Evolutionary conservation across 78 protist genomes (phyloP), one percentile per base, ranked within the genome.

Genomic region (Tieghemostelium lacteum): DNA sequence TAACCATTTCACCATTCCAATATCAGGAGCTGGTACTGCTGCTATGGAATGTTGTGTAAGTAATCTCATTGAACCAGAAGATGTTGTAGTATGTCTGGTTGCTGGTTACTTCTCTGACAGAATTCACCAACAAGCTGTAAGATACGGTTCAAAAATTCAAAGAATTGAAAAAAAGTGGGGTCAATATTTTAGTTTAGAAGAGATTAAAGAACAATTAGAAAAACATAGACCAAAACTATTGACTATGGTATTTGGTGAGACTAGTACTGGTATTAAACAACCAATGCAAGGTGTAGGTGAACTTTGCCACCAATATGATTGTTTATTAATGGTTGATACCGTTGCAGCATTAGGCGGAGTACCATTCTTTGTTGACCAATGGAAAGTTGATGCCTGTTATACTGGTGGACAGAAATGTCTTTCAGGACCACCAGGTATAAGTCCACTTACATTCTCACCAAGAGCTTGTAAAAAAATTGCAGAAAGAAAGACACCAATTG

Each of bases 321-420:
- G 85, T 39, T 57, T 93, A 40, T 69, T 93, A 50, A 64, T 93
- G 63, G 87, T 76, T 17, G 96, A 93, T 64, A 33, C 80, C 49
- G 96, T 93, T 29, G 85, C 92, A 5, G 85, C 96, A 12, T 61
- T 93, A 57, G 88, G 88, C 20, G 96, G 96, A 78, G 96, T 87
- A 1, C 93, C 93, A 42, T 69, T 93, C 65, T 86, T 31, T 61
- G 45, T 63, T 1, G 96, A 93, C 77, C 57, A 86, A 6, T 93
- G 96, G 96, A 87, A 80, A 7, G 71, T 93, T 12, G 96, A 93
- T 45, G 93, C 87, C 1, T 71, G 85, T 54, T 93, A 93, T 52
- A 63, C 92, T 2, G 96, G 96, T 50, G 72, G 87, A 26, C 96
- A 93, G 67, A 93, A 93, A 74, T 75, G 88, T 20, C 39, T 93